Base-by-base conservation (phyloP, 106 monocot genomes). In the Allium fistulosum region DNA sequence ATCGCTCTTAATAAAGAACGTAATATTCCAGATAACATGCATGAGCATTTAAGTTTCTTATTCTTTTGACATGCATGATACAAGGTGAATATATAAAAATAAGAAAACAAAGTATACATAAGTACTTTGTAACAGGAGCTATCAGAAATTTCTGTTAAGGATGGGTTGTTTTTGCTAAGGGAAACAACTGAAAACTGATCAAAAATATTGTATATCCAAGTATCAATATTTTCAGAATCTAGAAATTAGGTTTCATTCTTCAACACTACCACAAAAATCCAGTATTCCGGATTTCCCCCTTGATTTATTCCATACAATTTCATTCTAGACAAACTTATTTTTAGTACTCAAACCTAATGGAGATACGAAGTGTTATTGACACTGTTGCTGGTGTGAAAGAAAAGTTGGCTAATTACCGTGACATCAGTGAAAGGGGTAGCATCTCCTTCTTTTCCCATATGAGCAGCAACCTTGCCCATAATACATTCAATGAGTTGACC, bases 371-470 rank as follows among this genome's bases (percentile, higher is more conserved):
- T 50, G 48, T 49, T 65, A 65, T 50, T n/a, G 49, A 1, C 53
- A 55, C 15, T 11, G 11, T 3, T 12, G 26, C 52, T 67, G 48
- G 8, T 13, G 28, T 11, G 7, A 15, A 14, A 46, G 63, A 53
- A 26, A 46, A 49, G 11, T 37, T 49, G 56, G 77, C 78, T 74
- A 4, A 37, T 37, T 80, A 97, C 97, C 17, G 97, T 99, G 53
- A 99, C 97, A 93, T 99, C 97, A 61, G 97, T 93, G 72, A 99
- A 99, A 50, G 97, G 97, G 56, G 97, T 99, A 15, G 92, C 97
- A 79, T 99, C 97, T 70, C 97, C 97, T 65, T 99, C 97, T 79
- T 92, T 92, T 15, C 97, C 97, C 97, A 99, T 99, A 67, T 99
- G 97, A 28, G 97, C 92, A 49, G 97, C 97, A 74, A 99, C 97